Evolutionary conservation across 1,284 basidiomycete species (phyloP).

Genomic region (Apiotrichum siamense): DNA sequence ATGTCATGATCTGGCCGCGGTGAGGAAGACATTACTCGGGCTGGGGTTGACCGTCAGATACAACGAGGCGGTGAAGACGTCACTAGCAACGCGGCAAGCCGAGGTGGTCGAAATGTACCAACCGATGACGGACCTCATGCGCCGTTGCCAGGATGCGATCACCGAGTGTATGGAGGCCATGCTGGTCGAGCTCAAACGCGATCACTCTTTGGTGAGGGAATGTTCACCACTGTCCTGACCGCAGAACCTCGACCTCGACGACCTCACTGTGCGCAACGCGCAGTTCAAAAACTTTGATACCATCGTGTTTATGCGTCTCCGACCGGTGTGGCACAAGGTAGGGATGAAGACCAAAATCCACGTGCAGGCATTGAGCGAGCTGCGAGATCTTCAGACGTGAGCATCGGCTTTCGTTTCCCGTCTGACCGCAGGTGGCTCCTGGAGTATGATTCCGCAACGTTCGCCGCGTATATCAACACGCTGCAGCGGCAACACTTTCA

Average conservation of each 20-base stretch:
- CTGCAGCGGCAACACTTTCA: slow-evolving; percentile 50
- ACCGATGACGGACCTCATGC: slow-evolving; percentile 76
- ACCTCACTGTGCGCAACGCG: slow-evolving; percentile 85
- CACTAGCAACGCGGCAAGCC: slow-evolving; percentile 71
- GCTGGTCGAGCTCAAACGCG: slow-evolving; percentile 81
- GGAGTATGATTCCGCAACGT: slow-evolving; percentile 84
- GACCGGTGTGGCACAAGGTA: slow-evolving; percentile 94
- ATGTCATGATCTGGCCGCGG: slow-evolving; percentile 88
- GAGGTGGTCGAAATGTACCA: slow-evolving; percentile 92
- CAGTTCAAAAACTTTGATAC: slow-evolving; percentile 92
- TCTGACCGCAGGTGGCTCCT: slow-evolving; percentile 64
- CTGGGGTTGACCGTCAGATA: slow-evolving; percentile 56
- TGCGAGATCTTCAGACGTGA: slow-evolving; percentile 76
- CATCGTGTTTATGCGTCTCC: slow-evolving; percentile 79
- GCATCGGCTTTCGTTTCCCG: slow-evolving; percentile 31
- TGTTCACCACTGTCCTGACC: not conserved
- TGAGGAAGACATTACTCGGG: slow-evolving; percentile 43
- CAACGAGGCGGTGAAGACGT: slow-evolving; percentile 74
- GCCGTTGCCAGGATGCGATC: slow-evolving; percentile 84
- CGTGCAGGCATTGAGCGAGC: slow-evolving; percentile 77
- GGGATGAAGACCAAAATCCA: slow-evolving; percentile 86
- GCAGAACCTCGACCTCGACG: slow-evolving; percentile 81
- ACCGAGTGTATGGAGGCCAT: slow-evolving; percentile 93
- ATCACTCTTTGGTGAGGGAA: slow-evolving; percentile 65
- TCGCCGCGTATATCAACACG: slow-evolving; percentile 87